Conservation (phyloP, 768 basidiomycete genomes). For the Rhodotorula paludigena region DNA sequence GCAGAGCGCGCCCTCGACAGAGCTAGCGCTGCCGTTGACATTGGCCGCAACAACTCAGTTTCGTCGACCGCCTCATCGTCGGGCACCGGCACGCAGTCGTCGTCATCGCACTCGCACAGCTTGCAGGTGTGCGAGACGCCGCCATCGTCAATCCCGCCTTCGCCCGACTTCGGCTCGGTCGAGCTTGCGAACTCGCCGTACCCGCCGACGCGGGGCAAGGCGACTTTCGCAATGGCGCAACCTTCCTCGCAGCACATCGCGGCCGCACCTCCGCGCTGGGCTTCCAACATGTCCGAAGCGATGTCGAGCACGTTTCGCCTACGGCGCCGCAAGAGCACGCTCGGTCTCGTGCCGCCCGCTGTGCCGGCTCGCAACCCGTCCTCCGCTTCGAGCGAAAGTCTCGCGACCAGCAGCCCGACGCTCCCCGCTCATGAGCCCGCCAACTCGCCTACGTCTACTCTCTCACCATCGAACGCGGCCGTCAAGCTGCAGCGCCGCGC, state of each 20-base stretch:
- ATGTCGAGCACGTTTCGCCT: slow-evolving; percentile 29
- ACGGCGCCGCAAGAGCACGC: slow-evolving; percentile 26
- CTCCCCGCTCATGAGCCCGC: neutral
- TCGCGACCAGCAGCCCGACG: neutral
- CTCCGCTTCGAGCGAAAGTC: neutral
- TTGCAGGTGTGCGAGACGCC: slow-evolving; percentile 27
- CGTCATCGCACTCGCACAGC: slow-evolving; percentile 18
- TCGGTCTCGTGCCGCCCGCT: slow-evolving; percentile 23
- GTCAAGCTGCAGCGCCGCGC: slow-evolving; percentile 22
- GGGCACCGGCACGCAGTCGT: slow-evolving; percentile 14
- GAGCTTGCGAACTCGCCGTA: slow-evolving; percentile 16
- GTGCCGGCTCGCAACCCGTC: neutral
- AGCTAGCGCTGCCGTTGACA: slow-evolving; percentile 15
- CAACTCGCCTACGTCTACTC: neutral
- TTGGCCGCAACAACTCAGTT: slow-evolving; percentile 38
- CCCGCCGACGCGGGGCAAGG: neutral
- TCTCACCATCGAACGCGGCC: slow-evolving; percentile 9
- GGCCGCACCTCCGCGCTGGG: neutral
- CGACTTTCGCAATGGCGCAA: neutral
- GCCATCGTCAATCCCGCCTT: slow-evolving; percentile 33
- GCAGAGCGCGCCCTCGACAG: too few relatives aligned
- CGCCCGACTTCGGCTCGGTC: slow-evolving; percentile 17
- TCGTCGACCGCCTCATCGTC: slow-evolving; percentile 27
- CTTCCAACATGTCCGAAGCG: slow-evolving; percentile 11
- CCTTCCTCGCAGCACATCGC: too few relatives aligned